These are phyloP conservation scores for Chaetomium fimeti DNA, from an alignment of 495 filamentous ascomycete genomes.

Conservation along the genomic window DNA sequence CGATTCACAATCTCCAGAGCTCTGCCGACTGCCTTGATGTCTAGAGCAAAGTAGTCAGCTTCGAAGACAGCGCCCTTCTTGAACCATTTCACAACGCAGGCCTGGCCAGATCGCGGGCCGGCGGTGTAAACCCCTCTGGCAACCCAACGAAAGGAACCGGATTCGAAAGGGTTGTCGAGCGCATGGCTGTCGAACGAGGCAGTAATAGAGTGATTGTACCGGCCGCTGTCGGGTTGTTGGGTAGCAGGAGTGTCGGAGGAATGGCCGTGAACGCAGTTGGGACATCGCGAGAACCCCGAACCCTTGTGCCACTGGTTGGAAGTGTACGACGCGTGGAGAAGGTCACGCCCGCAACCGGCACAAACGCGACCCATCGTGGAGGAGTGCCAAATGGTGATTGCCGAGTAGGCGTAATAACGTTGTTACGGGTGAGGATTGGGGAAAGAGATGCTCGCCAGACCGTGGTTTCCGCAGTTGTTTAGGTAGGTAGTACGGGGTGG, in stretches of 20 bases:
- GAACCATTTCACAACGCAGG: constrained; percentile 41
- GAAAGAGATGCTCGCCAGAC: no score
- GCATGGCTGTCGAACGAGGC: not conserved
- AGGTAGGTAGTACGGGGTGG: no score
- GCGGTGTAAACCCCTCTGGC: constrained; percentile 32
- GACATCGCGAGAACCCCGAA: constrained; percentile 30
- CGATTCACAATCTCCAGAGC: constrained; percentile 39
- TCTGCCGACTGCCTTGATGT: constrained; percentile 38
- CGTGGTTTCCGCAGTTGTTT: no score
- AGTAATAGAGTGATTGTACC: constrained; percentile 26
- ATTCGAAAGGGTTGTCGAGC: constrained; percentile 30
- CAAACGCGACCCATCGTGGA: constrained; percentile 27
- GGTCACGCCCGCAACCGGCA: constrained; percentile 27
- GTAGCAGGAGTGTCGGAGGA: constrained; percentile 15
- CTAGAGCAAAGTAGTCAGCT: constrained; percentile 35
- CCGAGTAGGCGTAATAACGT: no score
- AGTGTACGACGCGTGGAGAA: constrained; percentile 32
- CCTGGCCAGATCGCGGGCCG: constrained; percentile 30
- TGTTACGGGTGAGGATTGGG: no score
- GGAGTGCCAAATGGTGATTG: no score
- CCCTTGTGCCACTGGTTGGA: constrained; percentile 30
- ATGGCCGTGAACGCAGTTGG: constrained; percentile 33
- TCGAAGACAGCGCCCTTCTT: constrained; percentile 35
- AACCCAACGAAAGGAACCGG: constrained; percentile 38
- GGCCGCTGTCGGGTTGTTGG: constrained; percentile 27